Evolutionary conservation across 768 basidiomycete species (phyloP).

Genomic region (Pilatotrama ljubarskyi): DNA sequence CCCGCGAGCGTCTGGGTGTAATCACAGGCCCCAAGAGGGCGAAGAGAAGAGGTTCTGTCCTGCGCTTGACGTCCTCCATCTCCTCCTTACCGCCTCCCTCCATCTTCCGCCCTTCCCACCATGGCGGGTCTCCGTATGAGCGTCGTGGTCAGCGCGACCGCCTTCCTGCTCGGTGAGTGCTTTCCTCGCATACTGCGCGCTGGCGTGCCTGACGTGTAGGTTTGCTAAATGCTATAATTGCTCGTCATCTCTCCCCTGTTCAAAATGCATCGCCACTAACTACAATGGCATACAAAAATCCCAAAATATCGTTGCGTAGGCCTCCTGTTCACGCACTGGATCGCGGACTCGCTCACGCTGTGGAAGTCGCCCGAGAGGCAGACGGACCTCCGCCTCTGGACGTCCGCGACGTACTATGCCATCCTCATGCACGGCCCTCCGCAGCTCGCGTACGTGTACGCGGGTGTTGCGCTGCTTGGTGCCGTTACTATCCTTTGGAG

Average conservation of each 20-base stretch:
- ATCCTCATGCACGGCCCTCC: conserved; percentile 68
- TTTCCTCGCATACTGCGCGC: conserved; percentile 5
- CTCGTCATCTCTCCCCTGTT: neutral
- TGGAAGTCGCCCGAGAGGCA: conserved; percentile 76
- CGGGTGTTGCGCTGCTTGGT: conserved; percentile 57
- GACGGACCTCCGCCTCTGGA: conserved; percentile 84
- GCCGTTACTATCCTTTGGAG: conserved; percentile 75
- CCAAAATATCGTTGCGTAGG: conserved; percentile 42
- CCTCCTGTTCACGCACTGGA: conserved; percentile 86
- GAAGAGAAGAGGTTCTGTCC: neutral
- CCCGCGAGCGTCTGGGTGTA: conserved; percentile 1
- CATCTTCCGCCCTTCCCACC: conserved; percentile 9
- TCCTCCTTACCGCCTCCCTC: conserved; percentile 4
- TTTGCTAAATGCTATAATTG: neutral
- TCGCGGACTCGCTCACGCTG: conserved; percentile 86
- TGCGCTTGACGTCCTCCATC: conserved; percentile 4
- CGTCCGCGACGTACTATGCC: conserved; percentile 79
- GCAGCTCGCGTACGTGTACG: conserved; percentile 56
- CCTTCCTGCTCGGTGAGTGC: conserved; percentile 72
- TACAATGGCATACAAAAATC: neutral
- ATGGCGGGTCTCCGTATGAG: conserved; percentile 72
- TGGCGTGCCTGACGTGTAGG: neutral
- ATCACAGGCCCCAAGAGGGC: conserved; percentile 17
- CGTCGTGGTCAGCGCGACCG: conserved; percentile 74
- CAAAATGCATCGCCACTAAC: conserved; percentile 10